phyloP scores from a whole-genome alignment of 208 protist species.

The Trypanosoma melophagium region DNA sequence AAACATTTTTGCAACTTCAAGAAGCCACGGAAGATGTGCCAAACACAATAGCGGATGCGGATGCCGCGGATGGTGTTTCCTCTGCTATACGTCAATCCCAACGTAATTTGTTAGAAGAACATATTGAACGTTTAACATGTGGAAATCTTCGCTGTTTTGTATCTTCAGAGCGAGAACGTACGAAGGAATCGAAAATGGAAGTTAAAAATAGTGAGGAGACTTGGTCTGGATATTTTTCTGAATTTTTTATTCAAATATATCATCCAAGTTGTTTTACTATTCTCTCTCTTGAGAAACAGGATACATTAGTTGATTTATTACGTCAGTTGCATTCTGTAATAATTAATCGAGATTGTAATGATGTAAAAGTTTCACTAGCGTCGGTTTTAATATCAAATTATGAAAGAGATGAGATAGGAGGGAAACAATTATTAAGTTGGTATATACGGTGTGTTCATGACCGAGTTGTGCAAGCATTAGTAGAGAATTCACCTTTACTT shows the following conservation, averaged over 20 bases:
- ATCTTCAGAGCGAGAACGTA: slow-evolving; percentile 1
- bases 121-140: slow-evolving; percentile 12
- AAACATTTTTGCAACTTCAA: slow-evolving; percentile 20
- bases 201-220: neutral
- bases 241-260: slow-evolving; percentile 52
- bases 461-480: slow-evolving; percentile 11
- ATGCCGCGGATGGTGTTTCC: slow-evolving; percentile 8
- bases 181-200: neutral
- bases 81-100: slow-evolving; percentile 10
- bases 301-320: slow-evolving; percentile 40
- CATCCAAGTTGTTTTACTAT: slow-evolving; percentile 64
- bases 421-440: slow-evolving; percentile 14
- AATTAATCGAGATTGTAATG: slow-evolving; percentile 11
- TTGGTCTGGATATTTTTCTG: slow-evolving; percentile 16
- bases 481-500: slow-evolving; percentile 17
- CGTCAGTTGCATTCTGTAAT: slow-evolving; percentile 36
- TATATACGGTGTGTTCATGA: slow-evolving; percentile 11
- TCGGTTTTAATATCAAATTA: neutral
- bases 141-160: neutral
- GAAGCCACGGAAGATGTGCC: slow-evolving; percentile 20
- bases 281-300: slow-evolving; percentile 50
- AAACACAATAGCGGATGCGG: slow-evolving; percentile 1
- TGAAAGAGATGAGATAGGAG: neutral
- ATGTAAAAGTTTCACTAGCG: neutral
- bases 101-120: slow-evolving; percentile 22